A percentile compares a stretch with the other conserved stretches of the same genome.
phyloP scores from a whole-genome alignment of 352 stramenopile species.

The Pythium brachiatum region DNA sequence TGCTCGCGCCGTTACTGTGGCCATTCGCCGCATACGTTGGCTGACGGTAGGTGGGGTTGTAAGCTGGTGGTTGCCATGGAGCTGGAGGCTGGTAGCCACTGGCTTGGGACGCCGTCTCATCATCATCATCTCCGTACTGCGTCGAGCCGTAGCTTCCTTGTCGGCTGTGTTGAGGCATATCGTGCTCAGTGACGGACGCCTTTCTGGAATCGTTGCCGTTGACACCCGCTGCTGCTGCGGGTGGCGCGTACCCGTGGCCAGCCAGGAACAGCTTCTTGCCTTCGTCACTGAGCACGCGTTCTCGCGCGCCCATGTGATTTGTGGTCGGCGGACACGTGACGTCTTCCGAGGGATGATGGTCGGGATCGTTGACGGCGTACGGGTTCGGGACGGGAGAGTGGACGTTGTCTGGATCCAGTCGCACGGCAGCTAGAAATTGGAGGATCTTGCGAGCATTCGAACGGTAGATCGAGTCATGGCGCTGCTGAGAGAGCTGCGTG shows the following conservation, averaged over 20 bases:
- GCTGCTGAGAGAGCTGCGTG: constrained; percentile 82
- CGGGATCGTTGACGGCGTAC: constrained; percentile 42
- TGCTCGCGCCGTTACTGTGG: constrained; percentile 18
- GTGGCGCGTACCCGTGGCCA: constrained; percentile 37
- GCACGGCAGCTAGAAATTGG: constrained; percentile 76
- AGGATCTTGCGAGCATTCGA: constrained; percentile 79
- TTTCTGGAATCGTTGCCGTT: constrained; percentile 12
- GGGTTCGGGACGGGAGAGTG: constrained; percentile 37
- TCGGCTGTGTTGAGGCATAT: constrained; percentile 38
- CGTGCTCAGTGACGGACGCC: constrained; percentile 25
- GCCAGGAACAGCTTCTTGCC: constrained; percentile 79
- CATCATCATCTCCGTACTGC: constrained; percentile 58
- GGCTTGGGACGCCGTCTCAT: constrained; percentile 42
- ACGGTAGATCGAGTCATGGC: constrained; percentile 80
- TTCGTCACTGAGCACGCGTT: constrained; percentile 82
- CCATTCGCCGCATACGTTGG: constrained; percentile 21
- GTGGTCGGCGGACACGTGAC: constrained; percentile 62
- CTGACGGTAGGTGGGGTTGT: constrained; percentile 36
- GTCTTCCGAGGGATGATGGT: constrained; percentile 44
- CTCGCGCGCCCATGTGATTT: constrained; percentile 59
- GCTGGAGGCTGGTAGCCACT: constrained; percentile 31
- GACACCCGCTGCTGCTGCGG: not conserved
- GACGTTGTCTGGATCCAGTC: constrained; percentile 73
- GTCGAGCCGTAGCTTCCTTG: constrained; percentile 48
- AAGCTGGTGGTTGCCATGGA: constrained; percentile 42